Conservation (phyloP, 495 filamentous ascomycete genomes). For the Jackrogersella multiformis region DNA sequence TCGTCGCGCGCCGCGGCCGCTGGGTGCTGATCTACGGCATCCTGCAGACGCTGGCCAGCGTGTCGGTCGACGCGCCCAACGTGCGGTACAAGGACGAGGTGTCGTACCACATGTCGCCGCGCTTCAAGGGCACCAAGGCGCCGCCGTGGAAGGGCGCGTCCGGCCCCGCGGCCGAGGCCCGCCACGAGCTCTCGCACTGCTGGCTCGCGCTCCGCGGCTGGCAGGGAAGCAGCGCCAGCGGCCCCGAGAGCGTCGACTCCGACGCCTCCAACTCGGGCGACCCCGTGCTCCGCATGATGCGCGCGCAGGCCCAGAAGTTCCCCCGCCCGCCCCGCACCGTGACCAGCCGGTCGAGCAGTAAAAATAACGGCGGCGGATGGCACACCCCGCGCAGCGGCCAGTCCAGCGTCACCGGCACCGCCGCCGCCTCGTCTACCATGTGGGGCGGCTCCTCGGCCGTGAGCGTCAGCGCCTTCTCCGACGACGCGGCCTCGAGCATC, state of each 20-base stretch:
- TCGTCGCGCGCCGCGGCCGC: constrained; percentile 68
- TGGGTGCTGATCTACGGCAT: constrained; percentile 80
- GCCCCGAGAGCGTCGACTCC: constrained; percentile 47
- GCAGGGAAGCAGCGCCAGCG: constrained; percentile 48
- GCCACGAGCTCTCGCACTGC: constrained; percentile 68
- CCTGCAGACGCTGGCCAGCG: constrained; percentile 72
- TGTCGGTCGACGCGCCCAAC: constrained; percentile 71
- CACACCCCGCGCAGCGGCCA: constrained; percentile 41
- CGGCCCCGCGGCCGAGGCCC: constrained; percentile 54
- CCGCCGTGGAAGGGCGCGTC: constrained; percentile 67
- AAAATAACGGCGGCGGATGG: constrained; percentile 40
- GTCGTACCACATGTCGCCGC: constrained; percentile 70
- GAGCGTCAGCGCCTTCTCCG: constrained; percentile 41
- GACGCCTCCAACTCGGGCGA: constrained; percentile 39
- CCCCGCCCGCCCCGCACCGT: constrained; percentile 46
- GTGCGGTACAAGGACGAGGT: constrained; percentile 68
- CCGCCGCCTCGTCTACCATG: constrained; percentile 40
- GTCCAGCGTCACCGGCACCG: constrained; percentile 40
- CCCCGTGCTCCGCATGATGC: constrained; percentile 40
- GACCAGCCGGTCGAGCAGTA: constrained; percentile 43
- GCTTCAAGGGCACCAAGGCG: constrained; percentile 61
- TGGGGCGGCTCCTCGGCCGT: constrained; percentile 43
- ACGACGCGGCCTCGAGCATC: constrained; percentile 42
- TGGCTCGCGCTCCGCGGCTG: constrained; percentile 64
- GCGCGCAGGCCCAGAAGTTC: constrained; percentile 39